Conservation (phyloP, 1,284 basidiomycete genomes). For the Waitea zeae region DNA sequence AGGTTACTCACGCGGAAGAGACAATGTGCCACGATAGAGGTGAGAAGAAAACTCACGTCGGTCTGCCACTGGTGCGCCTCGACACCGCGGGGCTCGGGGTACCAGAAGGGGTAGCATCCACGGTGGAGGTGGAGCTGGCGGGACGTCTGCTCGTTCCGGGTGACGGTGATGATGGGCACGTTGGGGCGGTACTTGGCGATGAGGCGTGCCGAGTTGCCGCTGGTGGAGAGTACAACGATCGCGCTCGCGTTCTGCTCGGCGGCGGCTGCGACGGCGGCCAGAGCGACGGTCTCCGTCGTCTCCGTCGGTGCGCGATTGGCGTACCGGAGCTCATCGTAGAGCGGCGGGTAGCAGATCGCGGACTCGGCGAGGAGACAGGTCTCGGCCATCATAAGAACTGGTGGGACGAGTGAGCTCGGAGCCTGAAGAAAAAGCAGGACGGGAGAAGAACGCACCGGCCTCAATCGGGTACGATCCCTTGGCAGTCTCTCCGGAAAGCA, state of each 20-base stretch:
- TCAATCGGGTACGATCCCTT: conserved; percentile 91
- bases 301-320: conserved; percentile 76
- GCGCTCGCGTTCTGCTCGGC: conserved; percentile 87
- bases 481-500: conserved; percentile 96
- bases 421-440: conserved; percentile 1
- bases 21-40: conserved; percentile 5
- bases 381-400: conserved; percentile 97
- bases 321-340: conserved; percentile 77
- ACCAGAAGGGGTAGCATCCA: conserved; percentile 96
- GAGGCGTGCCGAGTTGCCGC: conserved; percentile 90
- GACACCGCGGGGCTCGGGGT: conserved; percentile 83
- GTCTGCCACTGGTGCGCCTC: conserved; percentile 90
- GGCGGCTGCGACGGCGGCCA: conserved; percentile 90
- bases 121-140: conserved; percentile 96
- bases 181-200: conserved; percentile 93
- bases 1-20: conserved; percentile 13
- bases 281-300: conserved; percentile 86
- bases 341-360: conserved; percentile 82
- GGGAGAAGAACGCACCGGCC: conserved; percentile 42
- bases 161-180: conserved; percentile 91
- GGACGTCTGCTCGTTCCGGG: conserved; percentile 89
- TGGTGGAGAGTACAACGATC: conserved; percentile 93
- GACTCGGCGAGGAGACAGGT: conserved; percentile 89
- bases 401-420: conserved; percentile 5
- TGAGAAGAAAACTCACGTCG: conserved; percentile 44